These are phyloP conservation scores for Penicillium decumbens DNA, from an alignment of 2,329 filamentous ascomycete genomes.

Conservation along the genomic window DNA sequence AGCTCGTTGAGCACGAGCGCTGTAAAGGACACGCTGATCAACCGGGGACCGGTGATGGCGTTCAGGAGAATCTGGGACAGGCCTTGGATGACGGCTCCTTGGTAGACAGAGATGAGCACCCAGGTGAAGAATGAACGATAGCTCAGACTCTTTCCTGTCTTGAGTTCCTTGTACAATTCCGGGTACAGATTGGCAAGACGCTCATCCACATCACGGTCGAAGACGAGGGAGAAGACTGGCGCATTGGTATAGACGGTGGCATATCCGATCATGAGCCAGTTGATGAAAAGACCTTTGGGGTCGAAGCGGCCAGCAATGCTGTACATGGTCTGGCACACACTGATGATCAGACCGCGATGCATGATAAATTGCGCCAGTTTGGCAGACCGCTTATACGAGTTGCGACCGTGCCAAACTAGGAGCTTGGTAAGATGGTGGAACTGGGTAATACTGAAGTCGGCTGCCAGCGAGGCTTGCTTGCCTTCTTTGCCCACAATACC, in stretches of 20 bases:
- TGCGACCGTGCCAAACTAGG: constrained; percentile 97
- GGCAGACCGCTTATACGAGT: constrained; percentile 91
- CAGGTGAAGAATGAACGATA: constrained; percentile 96
- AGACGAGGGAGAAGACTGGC: constrained; percentile 86
- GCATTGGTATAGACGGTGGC: constrained; percentile 92
- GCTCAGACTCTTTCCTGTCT: constrained; percentile 74
- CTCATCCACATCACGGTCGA: constrained; percentile 94
- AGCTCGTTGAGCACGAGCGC: constrained; percentile 91
- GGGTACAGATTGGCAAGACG: constrained; percentile 90
- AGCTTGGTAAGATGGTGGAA: constrained; percentile 94
- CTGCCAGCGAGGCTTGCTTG: constrained; percentile 85
- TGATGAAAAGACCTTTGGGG: constrained; percentile 88
- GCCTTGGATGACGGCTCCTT: constrained; percentile 93
- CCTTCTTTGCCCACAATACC: constrained; percentile 98
- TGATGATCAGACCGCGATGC: constrained; percentile 90
- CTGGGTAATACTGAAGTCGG: constrained; percentile 93
- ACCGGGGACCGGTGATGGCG: constrained; percentile 59
- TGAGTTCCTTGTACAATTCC: constrained; percentile 97
- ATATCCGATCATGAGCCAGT: constrained; percentile 96
- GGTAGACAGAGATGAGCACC: constrained; percentile 92
- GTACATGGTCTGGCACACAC: constrained; percentile 95
- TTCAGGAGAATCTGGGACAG: constrained; percentile 82
- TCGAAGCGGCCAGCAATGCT: constrained; percentile 89
- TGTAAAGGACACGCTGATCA: constrained; percentile 90
- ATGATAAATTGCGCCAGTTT: constrained; percentile 98